Conservation (phyloP, 2,329 filamentous ascomycete genomes). For the Hansfordia pulvinata region DNA sequence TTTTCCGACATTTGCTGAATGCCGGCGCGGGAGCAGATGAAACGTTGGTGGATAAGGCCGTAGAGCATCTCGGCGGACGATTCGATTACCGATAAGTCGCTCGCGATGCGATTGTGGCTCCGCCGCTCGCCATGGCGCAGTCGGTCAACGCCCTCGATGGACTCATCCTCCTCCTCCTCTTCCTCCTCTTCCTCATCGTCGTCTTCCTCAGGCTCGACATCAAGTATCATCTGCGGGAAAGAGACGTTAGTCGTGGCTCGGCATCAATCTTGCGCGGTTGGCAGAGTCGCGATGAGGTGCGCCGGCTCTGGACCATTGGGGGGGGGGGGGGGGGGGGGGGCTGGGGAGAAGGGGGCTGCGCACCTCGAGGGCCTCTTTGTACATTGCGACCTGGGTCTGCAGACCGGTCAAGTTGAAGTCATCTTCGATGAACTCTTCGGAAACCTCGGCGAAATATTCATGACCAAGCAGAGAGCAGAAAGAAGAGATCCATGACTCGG, state of each 20-base stretch:
- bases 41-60: conserved; percentile 94
- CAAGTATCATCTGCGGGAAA: conserved; percentile 71
- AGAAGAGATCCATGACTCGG: conserved; percentile 94
- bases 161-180: conserved; percentile 60
- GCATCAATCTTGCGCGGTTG: background rate
- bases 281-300: background rate
- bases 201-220: conserved; percentile 92
- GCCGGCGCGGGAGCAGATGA: conserved; percentile 89
- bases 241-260: conserved; percentile 6
- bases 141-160: conserved; percentile 47
- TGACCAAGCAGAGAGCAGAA: conserved; percentile 93
- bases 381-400: conserved; percentile 92
- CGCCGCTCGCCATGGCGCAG: conserved; percentile 49
- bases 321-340: background rate
- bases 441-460: conserved; percentile 98
- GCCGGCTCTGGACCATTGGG: background rate
- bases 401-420: conserved; percentile 97
- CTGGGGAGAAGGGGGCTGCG: conserved; percentile 3
- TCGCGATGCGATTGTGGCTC: conserved; percentile 73
- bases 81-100: conserved; percentile 90
- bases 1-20: conserved; percentile 99
- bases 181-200: conserved; percentile 73
- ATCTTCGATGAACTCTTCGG: conserved; percentile 98
- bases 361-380: conserved; percentile 92
- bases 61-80: conserved; percentile 97